Evolutionary conservation across 345 rosid genomes (phyloP), one percentile per base, ranked within the genome.

Genomic region (Laguncularia racemosa): DNA sequence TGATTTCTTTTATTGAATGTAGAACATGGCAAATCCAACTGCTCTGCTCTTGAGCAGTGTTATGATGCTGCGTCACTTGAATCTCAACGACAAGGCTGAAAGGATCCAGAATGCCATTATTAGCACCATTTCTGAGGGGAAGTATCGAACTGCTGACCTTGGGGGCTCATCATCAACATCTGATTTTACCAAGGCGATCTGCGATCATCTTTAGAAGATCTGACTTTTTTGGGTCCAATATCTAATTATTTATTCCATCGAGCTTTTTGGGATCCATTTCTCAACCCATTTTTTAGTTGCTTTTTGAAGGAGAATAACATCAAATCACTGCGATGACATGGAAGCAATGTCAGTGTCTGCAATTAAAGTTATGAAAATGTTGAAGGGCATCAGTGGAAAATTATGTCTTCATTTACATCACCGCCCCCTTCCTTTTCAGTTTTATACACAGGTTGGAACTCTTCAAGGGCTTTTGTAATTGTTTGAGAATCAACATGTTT

Each of bases 11-110:
- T 23, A 12, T 44, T 19, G 26, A 14, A 50, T 66, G 46, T 48
- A 86, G 99, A 83, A 95, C 70, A 12, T 90, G 83, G 97, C 99
- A 6, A 95, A 95, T 68, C 97, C 99, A 53, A 95, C 99, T 6
- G 99, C 99, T n/a, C 68, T 90, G 73, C 76, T 90, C 49, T 59
- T 90, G 69, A 90, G 97, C 68, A 57, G 86, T 49, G 92, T 95
- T 56, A 52, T 88, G 55, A 90, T 90, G 97, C 79, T 95, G 56
- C 92, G 81, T 52, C 99, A 95, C 71, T 67, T 95, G 67, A 78
- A 85, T 64, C 74, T 88, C 53, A 73, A 81, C 53, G 83, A 84
- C n/a, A 84, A 88, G 74, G 99, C 99, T 4, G 91, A 90, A 16
- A 71, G 69, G 67, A 90, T 90, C 62, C 96, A 90, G 65, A 55